Conservation (phyloP, 371 early-diverging fungal genomes). For the Paraphysoderma sedebokerense region DNA sequence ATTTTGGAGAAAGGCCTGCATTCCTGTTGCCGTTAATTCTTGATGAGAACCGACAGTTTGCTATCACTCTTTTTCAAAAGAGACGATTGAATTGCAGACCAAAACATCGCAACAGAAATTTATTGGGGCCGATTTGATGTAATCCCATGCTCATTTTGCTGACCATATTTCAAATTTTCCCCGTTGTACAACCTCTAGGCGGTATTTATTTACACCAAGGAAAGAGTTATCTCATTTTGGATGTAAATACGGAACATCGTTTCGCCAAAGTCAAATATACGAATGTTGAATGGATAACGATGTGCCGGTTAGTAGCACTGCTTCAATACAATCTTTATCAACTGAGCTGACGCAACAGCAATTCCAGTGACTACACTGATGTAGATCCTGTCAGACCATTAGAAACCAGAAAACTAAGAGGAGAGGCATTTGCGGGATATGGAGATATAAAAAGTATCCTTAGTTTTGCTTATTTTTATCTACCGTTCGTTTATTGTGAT, state of each 20-base stretch:
- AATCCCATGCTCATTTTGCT: too few species aligned
- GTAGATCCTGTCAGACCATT: background rate
- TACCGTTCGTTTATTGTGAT: background rate
- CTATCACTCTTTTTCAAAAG: too few species aligned
- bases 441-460: constrained; percentile 5
- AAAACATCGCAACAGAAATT: too few species aligned
- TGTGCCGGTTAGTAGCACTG: background rate
- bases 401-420: background rate
- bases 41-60: too few species aligned
- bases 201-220: constrained; percentile 15
- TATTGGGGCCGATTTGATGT: too few species aligned
- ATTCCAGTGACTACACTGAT: background rate
- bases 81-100: too few species aligned
- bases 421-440: background rate
- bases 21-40: too few species aligned
- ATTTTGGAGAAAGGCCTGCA: too few species aligned
- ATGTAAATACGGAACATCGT: constrained; percentile 4
- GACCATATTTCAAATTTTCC: background rate
- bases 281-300: constrained; percentile 10
- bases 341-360: background rate
- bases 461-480: background rate
- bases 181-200: constrained; percentile 6
- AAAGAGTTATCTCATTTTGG: constrained; percentile 6
- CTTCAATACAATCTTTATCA: background rate
- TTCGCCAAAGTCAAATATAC: constrained; percentile 5